Conservation (phyloP, 1,139 yeast species). For the Blastobotrys raffinosifermentans region DNA sequence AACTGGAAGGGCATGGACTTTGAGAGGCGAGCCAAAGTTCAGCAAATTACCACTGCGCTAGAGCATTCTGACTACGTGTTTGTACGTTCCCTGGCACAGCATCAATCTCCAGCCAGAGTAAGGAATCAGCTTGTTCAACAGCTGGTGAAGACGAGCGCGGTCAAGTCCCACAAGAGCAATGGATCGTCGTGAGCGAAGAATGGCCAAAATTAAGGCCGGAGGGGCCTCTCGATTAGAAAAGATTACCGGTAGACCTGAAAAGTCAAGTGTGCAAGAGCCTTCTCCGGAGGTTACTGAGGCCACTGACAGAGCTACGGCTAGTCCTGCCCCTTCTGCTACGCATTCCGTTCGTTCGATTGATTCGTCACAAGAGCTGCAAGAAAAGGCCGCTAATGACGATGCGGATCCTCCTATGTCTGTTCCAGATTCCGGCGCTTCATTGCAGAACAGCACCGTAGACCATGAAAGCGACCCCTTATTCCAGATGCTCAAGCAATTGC, state of each 20-base stretch:
- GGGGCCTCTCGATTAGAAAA: slow-evolving; percentile 34
- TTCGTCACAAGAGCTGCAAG: neutral
- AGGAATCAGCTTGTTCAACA: slow-evolving; percentile 8
- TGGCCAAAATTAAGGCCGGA: slow-evolving; percentile 31
- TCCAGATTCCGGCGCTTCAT: neutral
- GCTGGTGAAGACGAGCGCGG: slow-evolving; percentile 7
- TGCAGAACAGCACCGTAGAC: neutral
- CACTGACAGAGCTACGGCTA: slow-evolving; percentile 4
- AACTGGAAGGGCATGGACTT: too few relatives aligned
- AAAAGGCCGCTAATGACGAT: neutral
- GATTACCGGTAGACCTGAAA: slow-evolving; percentile 24
- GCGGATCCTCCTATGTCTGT: neutral
- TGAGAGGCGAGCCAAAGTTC: slow-evolving; percentile 16
- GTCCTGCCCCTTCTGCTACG: neutral
- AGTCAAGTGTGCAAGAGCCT: neutral
- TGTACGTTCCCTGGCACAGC: slow-evolving; percentile 8
- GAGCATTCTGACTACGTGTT: slow-evolving; percentile 18
- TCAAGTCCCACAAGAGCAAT: slow-evolving; percentile 7
- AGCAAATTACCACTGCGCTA: slow-evolving; percentile 13
- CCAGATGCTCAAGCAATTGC: slow-evolving; percentile 20
- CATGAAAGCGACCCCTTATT: slow-evolving; percentile 21
- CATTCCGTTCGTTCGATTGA: too few relatives aligned
- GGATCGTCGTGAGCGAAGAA: slow-evolving; percentile 35
- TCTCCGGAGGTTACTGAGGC: slow-evolving; percentile 1
- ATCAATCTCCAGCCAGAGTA: slow-evolving; percentile 14